Percentiles rank a stretch among this genome's conserved stretches.
These are phyloP conservation scores for Cladophialophora bantiana DNA, from an alignment of 2,329 filamentous ascomycete species.

Conservation along the genomic window DNA sequence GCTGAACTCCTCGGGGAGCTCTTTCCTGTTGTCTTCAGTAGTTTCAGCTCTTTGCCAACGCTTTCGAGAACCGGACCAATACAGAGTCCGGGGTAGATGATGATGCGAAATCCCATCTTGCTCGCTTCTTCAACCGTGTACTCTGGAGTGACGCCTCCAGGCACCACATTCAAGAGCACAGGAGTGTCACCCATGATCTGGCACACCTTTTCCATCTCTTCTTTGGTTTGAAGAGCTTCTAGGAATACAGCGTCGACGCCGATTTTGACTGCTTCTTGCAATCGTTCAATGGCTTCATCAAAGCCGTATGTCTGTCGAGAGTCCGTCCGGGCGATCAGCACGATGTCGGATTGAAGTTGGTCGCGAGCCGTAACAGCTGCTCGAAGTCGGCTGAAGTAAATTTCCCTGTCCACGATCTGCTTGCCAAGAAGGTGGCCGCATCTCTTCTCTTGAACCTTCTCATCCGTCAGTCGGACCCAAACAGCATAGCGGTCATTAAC, in stretches of 20 bases:
- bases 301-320: slow-evolving; percentile 47
- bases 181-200: slow-evolving; percentile 50
- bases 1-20: slow-evolving; percentile 40
- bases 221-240: slow-evolving; percentile 50
- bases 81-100: slow-evolving; percentile 53
- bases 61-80: slow-evolving; percentile 49
- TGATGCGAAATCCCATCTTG: slow-evolving; percentile 52
- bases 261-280: slow-evolving; percentile 50
- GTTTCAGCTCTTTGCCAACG: slow-evolving; percentile 48
- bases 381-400: slow-evolving; percentile 48
- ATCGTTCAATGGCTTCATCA: slow-evolving; percentile 49
- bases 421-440: slow-evolving; percentile 53
- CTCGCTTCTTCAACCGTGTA: slow-evolving; percentile 49
- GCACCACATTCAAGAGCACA: slow-evolving; percentile 54
- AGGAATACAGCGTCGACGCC: slow-evolving; percentile 54
- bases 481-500: not conserved
- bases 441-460: slow-evolving; percentile 55
- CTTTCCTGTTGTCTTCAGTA: slow-evolving; percentile 48
- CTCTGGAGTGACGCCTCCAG: slow-evolving; percentile 52
- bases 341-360: slow-evolving; percentile 49
- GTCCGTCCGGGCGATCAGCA: slow-evolving; percentile 55
- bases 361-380: slow-evolving; percentile 51
- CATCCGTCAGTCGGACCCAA: not conserved
- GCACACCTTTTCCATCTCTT: slow-evolving; percentile 47
- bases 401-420: slow-evolving; percentile 47